phyloP scores from a whole-genome alignment of 768 basidiomycete species.

The Leccinellum luteum region DNA sequence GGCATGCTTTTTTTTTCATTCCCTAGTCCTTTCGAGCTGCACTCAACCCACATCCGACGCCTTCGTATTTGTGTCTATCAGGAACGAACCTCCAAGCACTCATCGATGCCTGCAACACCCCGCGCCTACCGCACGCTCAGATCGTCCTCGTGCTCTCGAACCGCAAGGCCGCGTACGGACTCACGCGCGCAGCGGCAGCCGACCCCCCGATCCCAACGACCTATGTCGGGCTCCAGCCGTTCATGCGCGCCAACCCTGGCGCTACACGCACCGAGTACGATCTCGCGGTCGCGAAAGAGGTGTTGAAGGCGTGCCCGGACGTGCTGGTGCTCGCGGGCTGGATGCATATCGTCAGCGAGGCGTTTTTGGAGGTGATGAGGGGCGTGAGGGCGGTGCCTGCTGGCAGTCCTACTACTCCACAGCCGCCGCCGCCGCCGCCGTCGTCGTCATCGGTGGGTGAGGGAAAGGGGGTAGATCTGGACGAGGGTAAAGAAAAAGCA shows the following conservation, averaged over 20 bases:
- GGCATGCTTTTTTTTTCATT: conserved; percentile 38
- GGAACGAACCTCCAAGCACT: conserved; percentile 97
- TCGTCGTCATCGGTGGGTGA: not conserved
- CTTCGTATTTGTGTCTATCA: conserved; percentile 26
- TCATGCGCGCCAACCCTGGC: conserved; percentile 67
- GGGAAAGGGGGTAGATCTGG: not conserved
- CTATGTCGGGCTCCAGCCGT: conserved; percentile 83
- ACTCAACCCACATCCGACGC: not conserved
- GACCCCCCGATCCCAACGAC: conserved; percentile 77
- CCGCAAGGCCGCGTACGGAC: conserved; percentile 85
- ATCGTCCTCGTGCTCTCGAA: conserved; percentile 89
- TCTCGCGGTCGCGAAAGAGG: conserved; percentile 67
- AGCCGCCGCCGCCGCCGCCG: no score
- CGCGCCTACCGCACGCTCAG: conserved; percentile 60
- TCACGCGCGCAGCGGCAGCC: conserved; percentile 70
- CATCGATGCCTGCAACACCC: conserved; percentile 82
- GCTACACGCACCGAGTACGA: conserved; percentile 86
- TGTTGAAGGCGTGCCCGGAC: conserved; percentile 67
- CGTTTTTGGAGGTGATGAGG: conserved; percentile 66
- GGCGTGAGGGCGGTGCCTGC: conserved; percentile 35
- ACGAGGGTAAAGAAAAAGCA: not conserved
- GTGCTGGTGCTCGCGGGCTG: conserved; percentile 94
- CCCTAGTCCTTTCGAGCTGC: not conserved
- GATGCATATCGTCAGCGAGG: conserved; percentile 94
- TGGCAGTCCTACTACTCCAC: not conserved